Evolutionary conservation across 495 filamentous ascomycete genomes (phyloP).

Genomic region (Penicillium coffeae): DNA sequence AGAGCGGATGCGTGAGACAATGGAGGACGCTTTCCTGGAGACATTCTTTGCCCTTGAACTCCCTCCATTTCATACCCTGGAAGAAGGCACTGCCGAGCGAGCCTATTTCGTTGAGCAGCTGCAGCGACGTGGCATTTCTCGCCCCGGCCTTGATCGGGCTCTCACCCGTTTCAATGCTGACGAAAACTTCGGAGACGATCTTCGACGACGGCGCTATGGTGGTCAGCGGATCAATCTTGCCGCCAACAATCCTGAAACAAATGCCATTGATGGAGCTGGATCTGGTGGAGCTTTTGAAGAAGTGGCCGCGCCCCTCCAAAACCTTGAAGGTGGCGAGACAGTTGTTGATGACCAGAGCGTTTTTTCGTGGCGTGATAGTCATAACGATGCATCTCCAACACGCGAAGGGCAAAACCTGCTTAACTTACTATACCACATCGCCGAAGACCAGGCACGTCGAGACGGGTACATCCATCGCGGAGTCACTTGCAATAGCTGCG

Average conservation of each 20-base stretch:
- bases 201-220: conserved; percentile 42
- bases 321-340: conserved; percentile 51
- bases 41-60: conserved; percentile 48
- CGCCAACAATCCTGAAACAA: conserved; percentile 12
- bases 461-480: conserved; percentile 93
- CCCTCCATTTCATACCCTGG: conserved; percentile 34
- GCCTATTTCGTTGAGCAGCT: conserved; percentile 41
- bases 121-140: conserved; percentile 40
- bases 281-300: conserved; percentile 13
- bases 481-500: conserved; percentile 87
- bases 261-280: background rate
- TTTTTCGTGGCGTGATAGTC: conserved; percentile 52
- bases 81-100: conserved; percentile 29
- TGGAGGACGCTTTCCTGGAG: conserved; percentile 49
- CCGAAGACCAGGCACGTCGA: conserved; percentile 72
- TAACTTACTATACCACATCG: conserved; percentile 71
- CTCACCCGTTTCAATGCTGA: conserved; percentile 41
- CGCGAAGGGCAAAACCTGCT: conserved; percentile 72
- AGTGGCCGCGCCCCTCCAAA: conserved; percentile 41
- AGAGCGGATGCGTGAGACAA: conserved; percentile 46
- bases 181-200: conserved; percentile 40
- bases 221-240: conserved; percentile 42
- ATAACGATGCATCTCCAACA: conserved; percentile 50
- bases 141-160: conserved; percentile 38
- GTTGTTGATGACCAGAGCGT: conserved; percentile 58